Conservation (phyloP, 768 basidiomycete species). For the Boletus pseudo-olivaceus region DNA sequence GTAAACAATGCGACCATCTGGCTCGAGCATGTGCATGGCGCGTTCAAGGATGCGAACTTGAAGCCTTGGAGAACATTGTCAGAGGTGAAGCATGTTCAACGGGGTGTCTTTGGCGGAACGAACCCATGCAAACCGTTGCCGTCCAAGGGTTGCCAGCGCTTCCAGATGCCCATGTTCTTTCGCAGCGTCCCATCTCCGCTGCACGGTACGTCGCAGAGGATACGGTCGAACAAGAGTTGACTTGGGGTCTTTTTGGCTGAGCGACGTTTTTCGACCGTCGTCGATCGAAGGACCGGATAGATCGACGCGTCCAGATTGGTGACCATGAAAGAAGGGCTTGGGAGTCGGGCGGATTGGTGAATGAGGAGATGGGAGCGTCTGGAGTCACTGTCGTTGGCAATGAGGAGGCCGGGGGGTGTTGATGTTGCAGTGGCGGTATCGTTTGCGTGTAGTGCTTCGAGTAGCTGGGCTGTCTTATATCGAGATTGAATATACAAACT, state of each 20-base stretch:
- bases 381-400: slow-evolving; percentile 94
- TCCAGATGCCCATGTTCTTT: slow-evolving; percentile 96
- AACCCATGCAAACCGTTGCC: slow-evolving; percentile 90
- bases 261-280: slow-evolving; percentile 24
- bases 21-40: slow-evolving; percentile 82
- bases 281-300: slow-evolving; percentile 59
- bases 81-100: not conserved
- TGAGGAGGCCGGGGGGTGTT: slow-evolving; percentile 78
- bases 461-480: slow-evolving; percentile 83
- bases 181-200: slow-evolving; percentile 95
- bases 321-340: slow-evolving; percentile 88
- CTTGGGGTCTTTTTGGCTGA: slow-evolving; percentile 37
- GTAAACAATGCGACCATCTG: slow-evolving; percentile 89
- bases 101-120: slow-evolving; percentile 19
- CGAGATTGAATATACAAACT: not conserved
- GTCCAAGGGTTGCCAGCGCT: slow-evolving; percentile 82
- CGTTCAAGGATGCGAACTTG: slow-evolving; percentile 91
- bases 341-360: slow-evolving; percentile 93
- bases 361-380: slow-evolving; percentile 95
- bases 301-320: slow-evolving; percentile 95
- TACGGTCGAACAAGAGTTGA: slow-evolving; percentile 82
- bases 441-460: slow-evolving; percentile 89
- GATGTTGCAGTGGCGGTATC: slow-evolving; percentile 61
- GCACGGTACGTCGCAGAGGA: slow-evolving; percentile 96
- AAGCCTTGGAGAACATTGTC: slow-evolving; percentile 48